phyloP scores from a whole-genome alignment of 441 rosid genomes.

The Jatropha multifida region DNA sequence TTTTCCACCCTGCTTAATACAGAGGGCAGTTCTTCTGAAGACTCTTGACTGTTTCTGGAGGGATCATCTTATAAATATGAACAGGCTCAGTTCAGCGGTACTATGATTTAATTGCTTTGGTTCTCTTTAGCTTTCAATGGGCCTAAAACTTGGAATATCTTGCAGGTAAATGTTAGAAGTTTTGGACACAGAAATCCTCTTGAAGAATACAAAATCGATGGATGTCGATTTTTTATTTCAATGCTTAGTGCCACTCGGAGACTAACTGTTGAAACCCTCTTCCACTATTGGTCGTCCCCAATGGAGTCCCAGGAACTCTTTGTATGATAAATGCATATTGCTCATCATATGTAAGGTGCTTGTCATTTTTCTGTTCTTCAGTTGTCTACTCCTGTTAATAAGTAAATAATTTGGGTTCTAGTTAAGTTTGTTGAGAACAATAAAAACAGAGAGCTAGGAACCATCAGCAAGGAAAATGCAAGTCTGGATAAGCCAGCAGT shows the following conservation, averaged over 20 bases:
- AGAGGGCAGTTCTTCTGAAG: slow-evolving; percentile 92
- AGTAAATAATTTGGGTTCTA: neutral
- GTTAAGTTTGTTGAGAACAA: neutral
- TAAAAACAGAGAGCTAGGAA: too few species aligned
- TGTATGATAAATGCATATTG: slow-evolving; percentile 27
- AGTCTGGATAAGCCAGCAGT: too few species aligned
- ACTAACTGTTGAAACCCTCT: slow-evolving; percentile 74
- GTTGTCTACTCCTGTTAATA: neutral
- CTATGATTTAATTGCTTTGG: slow-evolving; percentile 14
- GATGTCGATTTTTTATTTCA: slow-evolving; percentile 92
- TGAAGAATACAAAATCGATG: slow-evolving; percentile 97
- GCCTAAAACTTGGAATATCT: slow-evolving; percentile 26
- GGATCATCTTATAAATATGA: slow-evolving; percentile 96
- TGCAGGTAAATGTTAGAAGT: slow-evolving; percentile 89
- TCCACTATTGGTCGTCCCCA: slow-evolving; percentile 84
- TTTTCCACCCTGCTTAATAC: slow-evolving; percentile 22
- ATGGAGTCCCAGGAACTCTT: slow-evolving; percentile 71
- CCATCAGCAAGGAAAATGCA: too few species aligned
- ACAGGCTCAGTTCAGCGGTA: slow-evolving; percentile 94
- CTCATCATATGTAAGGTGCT: slow-evolving; percentile 2
- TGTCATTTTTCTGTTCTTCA: neutral
- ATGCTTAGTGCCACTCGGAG: slow-evolving; percentile 94
- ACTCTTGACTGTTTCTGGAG: slow-evolving; percentile 91
- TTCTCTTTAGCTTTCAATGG: slow-evolving; percentile 11
- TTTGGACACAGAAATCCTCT: slow-evolving; percentile 97